A percentile compares a stretch with the other conserved stretches of the same genome.
Conservation (phyloP, 305 asterid species). For the Solanum hybrid region DNA sequence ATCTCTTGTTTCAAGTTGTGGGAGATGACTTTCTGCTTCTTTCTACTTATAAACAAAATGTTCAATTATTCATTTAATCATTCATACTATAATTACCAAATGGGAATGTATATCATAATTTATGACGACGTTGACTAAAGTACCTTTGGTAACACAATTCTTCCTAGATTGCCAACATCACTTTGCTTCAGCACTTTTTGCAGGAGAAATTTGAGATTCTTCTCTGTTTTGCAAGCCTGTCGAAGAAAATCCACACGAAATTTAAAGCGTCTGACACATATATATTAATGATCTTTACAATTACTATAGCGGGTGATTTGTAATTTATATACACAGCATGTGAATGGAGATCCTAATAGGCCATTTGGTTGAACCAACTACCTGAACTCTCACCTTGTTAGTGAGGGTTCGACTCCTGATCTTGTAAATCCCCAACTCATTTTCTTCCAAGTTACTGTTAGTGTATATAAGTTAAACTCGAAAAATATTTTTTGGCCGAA, state of each 20-base stretch:
- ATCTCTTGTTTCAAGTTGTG: slow-evolving; percentile 80
- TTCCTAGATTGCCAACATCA: slow-evolving; percentile 87
- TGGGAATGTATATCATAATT: not conserved
- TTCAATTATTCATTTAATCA: not conserved
- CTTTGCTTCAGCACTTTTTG: slow-evolving; percentile 98
- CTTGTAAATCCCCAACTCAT: not conserved
- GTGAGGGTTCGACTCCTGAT: not conserved
- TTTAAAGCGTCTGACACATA: not conserved
- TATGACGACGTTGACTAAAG: not conserved
- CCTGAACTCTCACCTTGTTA: not conserved
- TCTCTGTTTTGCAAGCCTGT: slow-evolving; percentile 59
- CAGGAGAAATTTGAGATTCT: slow-evolving; percentile 72
- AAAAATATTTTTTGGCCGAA: not conserved
- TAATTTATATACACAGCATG: not conserved
- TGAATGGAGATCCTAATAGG: not conserved
- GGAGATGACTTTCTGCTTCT: slow-evolving; percentile 93
- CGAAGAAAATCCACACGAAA: not conserved
- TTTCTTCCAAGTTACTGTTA: not conserved
- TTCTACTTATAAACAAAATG: slow-evolving; percentile 29
- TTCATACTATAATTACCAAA: not conserved
- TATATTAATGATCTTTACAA: not conserved
- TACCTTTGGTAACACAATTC: slow-evolving; percentile 95
- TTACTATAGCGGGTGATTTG: not conserved
- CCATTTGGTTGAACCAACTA: not conserved
- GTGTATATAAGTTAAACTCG: not conserved